Evolutionary conservation across 2,329 filamentous ascomycete genomes (phyloP), one percentile per base, ranked within the genome.

Genomic region (Chrysoporthe austroafricana): DNA sequence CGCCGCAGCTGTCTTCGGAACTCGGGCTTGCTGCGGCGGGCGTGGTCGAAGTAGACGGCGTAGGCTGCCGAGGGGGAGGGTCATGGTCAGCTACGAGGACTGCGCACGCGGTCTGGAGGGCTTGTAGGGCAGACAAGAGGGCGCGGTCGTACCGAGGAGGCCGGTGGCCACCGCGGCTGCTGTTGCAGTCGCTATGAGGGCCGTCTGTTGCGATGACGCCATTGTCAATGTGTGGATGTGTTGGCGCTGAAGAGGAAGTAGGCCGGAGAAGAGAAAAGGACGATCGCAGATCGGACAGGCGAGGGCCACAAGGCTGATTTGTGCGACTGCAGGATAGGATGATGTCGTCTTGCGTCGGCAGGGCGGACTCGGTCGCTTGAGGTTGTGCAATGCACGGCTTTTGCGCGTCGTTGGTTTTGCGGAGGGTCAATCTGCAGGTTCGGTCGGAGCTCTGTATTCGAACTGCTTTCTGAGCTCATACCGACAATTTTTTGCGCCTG

Each of bases 1-100:
- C 90, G 88, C 79, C 92, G 91, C 75, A 91, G 80, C 74, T 85
- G 81, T 76, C 88, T 87, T 74, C 89, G 85, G 82, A 91, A 91
- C 73, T 89, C 85, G 75, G 88, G 81, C 74, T 89, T 83, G 76
- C 82, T 84, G 72, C 89, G 87, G 73, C 89, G 85, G 76, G 86
- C 84, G 76, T 89, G 86, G 79, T 91, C 89, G 78, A 91, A 91
- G 80, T 90, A 91, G 73, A 87, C 77, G 71, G 85, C 88, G 75
- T 91, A 91, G 73, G 86, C 88, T 90, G 74, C 50, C 39, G 66
- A 64, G 36, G 21, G 43, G 67, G 69, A 48, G 69, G 66, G 67
- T 74, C 71, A 76, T 43, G 70, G 59, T 61, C n/a, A 62, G 62
- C 26, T 34, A 43, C 3, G 8, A 16, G 13, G 59, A 32, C 50